Evolutionary conservation across 352 stramenopile species (phyloP).

Genomic region (Phytophthora kernoviae): DNA sequence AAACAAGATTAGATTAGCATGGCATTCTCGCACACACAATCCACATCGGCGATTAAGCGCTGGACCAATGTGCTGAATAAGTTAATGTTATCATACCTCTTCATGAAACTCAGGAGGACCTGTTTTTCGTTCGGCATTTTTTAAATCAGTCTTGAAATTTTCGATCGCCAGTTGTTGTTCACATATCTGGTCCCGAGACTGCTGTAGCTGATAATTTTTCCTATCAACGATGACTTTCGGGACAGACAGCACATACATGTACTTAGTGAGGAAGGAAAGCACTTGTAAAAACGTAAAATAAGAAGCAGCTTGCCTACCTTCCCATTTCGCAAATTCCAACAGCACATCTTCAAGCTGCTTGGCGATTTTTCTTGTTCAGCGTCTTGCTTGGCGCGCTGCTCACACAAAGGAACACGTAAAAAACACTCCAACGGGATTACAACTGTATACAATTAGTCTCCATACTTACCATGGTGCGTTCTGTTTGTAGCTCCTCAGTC

Average conservation of each 20-base stretch:
- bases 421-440: not conserved
- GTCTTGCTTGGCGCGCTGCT: slow-evolving; percentile 31
- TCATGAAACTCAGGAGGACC: slow-evolving; percentile 16
- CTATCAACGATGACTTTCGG: slow-evolving; percentile 38
- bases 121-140: slow-evolving; percentile 19
- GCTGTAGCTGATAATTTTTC: slow-evolving; percentile 50
- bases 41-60: too few relatives aligned
- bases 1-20: not conserved
- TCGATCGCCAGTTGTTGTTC: slow-evolving; percentile 65
- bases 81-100: slow-evolving; percentile 40
- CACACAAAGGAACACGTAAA: not conserved
- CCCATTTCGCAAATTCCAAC: slow-evolving; percentile 28
- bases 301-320: slow-evolving; percentile 24
- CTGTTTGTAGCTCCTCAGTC: slow-evolving; percentile 36
- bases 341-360: slow-evolving; percentile 32
- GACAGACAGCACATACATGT: not conserved
- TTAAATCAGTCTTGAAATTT: slow-evolving; percentile 57
- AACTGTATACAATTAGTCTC: too few relatives aligned
- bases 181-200: slow-evolving; percentile 55
- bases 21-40: not conserved
- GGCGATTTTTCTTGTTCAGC: slow-evolving; percentile 5
- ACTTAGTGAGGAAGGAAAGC: slow-evolving; percentile 7
- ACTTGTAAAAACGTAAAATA: not conserved
- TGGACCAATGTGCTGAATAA: not conserved
- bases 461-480: slow-evolving; percentile 41